Evolutionary conservation across 768 basidiomycete genomes (phyloP).

Genomic region (Lactarius evosmus): DNA sequence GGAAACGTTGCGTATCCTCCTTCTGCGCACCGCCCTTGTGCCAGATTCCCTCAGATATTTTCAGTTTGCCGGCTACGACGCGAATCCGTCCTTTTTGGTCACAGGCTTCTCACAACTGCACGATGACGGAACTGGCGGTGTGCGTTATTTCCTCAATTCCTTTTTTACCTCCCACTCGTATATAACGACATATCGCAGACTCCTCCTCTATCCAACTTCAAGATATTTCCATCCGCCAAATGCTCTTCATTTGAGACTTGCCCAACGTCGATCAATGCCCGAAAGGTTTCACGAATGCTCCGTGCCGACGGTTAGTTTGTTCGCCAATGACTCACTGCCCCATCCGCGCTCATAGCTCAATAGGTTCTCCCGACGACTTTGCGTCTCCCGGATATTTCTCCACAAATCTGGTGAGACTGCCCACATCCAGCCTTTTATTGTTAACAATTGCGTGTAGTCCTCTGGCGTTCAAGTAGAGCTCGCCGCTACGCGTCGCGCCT

Average conservation of each 20-base stretch:
- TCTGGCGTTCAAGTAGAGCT: constrained; percentile 57
- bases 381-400: constrained; percentile 68
- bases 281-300: constrained; percentile 50
- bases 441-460: constrained; percentile 36
- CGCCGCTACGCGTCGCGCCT: constrained; percentile 56
- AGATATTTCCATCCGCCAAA: constrained; percentile 51
- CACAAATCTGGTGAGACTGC: constrained; percentile 47
- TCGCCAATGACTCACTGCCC: not conserved
- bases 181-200: constrained; percentile 35
- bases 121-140: constrained; percentile 61
- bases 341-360: not conserved
- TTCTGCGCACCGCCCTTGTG: constrained; percentile 34
- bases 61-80: constrained; percentile 43
- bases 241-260: constrained; percentile 55
- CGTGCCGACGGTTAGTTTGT: constrained; percentile 43
- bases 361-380: constrained; percentile 57
- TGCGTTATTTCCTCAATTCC: constrained; percentile 30
- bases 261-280: constrained; percentile 43
- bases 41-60: not conserved
- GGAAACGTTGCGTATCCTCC: constrained; percentile 44
- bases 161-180: not conserved
- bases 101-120: constrained; percentile 65
- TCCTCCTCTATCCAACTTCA: constrained; percentile 59
- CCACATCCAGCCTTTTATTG: not conserved
- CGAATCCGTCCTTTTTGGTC: constrained; percentile 35